Percentiles rank a stretch among this genome's conserved stretches.
phyloP scores from a whole-genome alignment of 768 basidiomycete genomes.

The Suillus fuscotomentosus region DNA sequence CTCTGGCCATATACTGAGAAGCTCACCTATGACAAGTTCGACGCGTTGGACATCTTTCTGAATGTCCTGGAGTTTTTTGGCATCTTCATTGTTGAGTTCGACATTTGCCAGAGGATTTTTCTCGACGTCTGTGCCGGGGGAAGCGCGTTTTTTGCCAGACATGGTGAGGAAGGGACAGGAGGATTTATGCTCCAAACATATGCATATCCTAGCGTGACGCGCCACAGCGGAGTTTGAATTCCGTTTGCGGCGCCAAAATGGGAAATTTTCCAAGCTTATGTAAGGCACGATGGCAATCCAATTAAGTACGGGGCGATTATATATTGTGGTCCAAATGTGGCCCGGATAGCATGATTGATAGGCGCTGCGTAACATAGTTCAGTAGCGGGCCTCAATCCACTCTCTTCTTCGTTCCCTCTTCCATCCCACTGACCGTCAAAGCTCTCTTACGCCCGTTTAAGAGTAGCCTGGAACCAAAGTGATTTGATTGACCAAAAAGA shows the following conservation, averaged over 20 bases:
- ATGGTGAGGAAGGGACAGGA: slow-evolving; percentile 17
- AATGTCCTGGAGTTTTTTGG: slow-evolving; percentile 59
- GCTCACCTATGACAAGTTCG: slow-evolving; percentile 73
- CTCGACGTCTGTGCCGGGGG: slow-evolving; percentile 75
- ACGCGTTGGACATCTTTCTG: slow-evolving; percentile 70
- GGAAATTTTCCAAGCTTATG: slow-evolving; percentile 1
- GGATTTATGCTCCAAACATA: background rate
- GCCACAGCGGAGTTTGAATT: slow-evolving; percentile 5
- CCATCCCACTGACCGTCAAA: slow-evolving; percentile 38
- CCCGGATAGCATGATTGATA: slow-evolving; percentile 14
- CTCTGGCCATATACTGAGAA: background rate
- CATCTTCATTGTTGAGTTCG: slow-evolving; percentile 71
- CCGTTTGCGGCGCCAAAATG: background rate
- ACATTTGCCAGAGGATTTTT: slow-evolving; percentile 67
- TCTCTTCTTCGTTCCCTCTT: slow-evolving; percentile 79
- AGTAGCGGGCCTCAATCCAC: slow-evolving; percentile 47
- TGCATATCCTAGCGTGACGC: background rate
- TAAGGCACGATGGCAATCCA: background rate
- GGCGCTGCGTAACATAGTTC: background rate
- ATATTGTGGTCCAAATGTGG: slow-evolving; percentile 1
- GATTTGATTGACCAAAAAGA: slow-evolving; percentile 32
- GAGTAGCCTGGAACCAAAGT: slow-evolving; percentile 34
- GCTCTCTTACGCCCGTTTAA: slow-evolving; percentile 36
- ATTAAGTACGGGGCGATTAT: background rate
- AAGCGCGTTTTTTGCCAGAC: slow-evolving; percentile 67